Percentiles rank a stretch among this genome's conserved stretches.
These are phyloP conservation scores for Entomortierella lignicola DNA, from an alignment of 192 early-diverging fungal species.

Conservation along the genomic window DNA sequence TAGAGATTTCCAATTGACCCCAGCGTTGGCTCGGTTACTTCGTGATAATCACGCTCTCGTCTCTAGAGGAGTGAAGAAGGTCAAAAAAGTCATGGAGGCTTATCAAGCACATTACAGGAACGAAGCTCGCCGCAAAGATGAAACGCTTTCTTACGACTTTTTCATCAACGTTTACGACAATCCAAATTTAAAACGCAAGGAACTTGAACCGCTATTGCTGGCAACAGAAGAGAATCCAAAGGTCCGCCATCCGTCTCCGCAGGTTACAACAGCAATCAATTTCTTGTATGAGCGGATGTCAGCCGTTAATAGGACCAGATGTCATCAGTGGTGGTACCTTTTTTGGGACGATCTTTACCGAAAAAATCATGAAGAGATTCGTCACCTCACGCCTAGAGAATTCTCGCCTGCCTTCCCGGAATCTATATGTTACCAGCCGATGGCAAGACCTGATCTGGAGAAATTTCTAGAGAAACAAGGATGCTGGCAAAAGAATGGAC, in stretches of 20 bases:
- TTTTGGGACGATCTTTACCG: constrained; percentile 78
- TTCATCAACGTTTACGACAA: constrained; percentile 60
- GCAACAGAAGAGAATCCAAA: constrained; percentile 51
- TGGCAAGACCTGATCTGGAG: constrained; percentile 65
- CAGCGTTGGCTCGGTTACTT: constrained; percentile 63
- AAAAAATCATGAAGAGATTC: constrained; percentile 62
- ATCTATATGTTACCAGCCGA: constrained; percentile 68
- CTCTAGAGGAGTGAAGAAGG: constrained; percentile 49
- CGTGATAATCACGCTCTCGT: constrained; percentile 67
- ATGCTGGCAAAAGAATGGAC: constrained; percentile 54
- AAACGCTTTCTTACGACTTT: constrained; percentile 59
- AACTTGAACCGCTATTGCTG: constrained; percentile 43
- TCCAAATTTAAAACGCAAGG: constrained; percentile 42
- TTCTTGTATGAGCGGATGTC: constrained; percentile 58
- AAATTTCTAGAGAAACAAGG: constrained; percentile 60
- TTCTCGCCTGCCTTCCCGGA: constrained; percentile 74
- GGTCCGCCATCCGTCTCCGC: constrained; percentile 25
- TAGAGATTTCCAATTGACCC: constrained; percentile 59
- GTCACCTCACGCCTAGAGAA: constrained; percentile 58
- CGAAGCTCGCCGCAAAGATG: constrained; percentile 63
- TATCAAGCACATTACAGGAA: constrained; percentile 61
- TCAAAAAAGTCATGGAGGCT: constrained; percentile 54
- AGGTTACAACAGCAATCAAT: constrained; percentile 34
- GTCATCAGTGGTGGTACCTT: constrained; percentile 72
- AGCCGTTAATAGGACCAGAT: constrained; percentile 43